Evolutionary conservation across 2,329 filamentous ascomycete species (phyloP).

Genomic region (Aureobasidium mangrovei): DNA sequence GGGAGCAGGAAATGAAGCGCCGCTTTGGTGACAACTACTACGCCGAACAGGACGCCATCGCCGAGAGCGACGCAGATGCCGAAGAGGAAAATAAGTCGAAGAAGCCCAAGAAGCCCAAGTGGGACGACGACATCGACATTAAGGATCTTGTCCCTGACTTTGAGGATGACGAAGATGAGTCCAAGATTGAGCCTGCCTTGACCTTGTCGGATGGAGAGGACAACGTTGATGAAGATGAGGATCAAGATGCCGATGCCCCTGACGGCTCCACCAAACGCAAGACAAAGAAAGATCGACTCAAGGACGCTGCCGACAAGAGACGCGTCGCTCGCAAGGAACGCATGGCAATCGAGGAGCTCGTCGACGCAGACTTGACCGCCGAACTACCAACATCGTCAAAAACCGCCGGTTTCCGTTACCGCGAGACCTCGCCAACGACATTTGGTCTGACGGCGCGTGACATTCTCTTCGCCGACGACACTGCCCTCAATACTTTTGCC

Average conservation of each 20-base stretch:
- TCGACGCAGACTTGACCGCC: slow-evolving; percentile 72
- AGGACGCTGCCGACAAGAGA: slow-evolving; percentile 48
- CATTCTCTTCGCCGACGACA: slow-evolving; percentile 83
- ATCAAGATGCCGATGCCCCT: slow-evolving; percentile 34
- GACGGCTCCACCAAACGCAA: slow-evolving; percentile 25
- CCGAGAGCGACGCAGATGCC: slow-evolving; percentile 21
- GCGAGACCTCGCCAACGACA: slow-evolving; percentile 80
- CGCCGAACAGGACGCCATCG: slow-evolving; percentile 47
- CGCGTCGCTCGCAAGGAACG: slow-evolving; percentile 72
- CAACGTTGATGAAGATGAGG: slow-evolving; percentile 34
- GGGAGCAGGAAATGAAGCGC: slow-evolving; percentile 84
- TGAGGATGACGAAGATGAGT: slow-evolving; percentile 43
- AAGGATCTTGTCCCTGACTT: slow-evolving; percentile 85
- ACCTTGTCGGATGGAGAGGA: slow-evolving; percentile 35
- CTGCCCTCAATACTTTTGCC: slow-evolving; percentile 78
- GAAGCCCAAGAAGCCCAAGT: slow-evolving; percentile 73
- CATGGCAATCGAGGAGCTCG: slow-evolving; percentile 72
- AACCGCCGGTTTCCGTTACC: slow-evolving; percentile 69
- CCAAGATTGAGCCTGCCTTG: slow-evolving; percentile 42
- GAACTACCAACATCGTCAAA: slow-evolving; percentile 47
- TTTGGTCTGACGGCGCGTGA: slow-evolving; percentile 86
- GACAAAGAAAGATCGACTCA: slow-evolving; percentile 36
- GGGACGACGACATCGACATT: slow-evolving; percentile 97
- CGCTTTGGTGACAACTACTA: slow-evolving; percentile 91
- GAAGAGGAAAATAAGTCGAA: slow-evolving; percentile 48